Evolutionary conservation across 352 stramenopile species (phyloP).

Genomic region (Nothophytophthora sp.): DNA sequence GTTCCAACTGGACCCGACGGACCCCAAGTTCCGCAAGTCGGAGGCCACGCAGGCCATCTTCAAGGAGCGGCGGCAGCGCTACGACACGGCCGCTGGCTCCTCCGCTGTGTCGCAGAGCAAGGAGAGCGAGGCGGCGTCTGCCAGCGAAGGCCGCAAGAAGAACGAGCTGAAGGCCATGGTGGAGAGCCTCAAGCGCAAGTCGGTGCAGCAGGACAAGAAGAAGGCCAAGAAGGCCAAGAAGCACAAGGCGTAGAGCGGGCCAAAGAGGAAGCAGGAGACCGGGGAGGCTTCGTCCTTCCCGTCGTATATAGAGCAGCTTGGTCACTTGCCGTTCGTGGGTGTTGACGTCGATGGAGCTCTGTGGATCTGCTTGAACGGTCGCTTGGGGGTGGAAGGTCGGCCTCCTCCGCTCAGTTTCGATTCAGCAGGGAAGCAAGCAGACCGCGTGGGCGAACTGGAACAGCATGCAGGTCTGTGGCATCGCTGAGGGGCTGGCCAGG

Average conservation of each 20-base stretch:
- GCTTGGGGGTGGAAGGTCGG: too few relatives aligned
- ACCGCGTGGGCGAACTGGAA: neutral
- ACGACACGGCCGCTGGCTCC: conserved; percentile 30
- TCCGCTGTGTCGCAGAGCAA: neutral
- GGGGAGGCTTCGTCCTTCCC: neutral
- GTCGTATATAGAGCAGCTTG: conserved; percentile 16
- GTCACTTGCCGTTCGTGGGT: conserved; percentile 10
- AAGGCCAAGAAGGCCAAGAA: conserved; percentile 65
- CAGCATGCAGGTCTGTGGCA: conserved; percentile 19
- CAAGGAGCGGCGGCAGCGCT: conserved; percentile 70
- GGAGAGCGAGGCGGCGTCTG: conserved; percentile 9
- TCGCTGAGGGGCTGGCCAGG: too few relatives aligned
- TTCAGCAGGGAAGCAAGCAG: neutral
- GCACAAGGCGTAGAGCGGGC: conserved; percentile 29
- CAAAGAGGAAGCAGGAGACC: neutral
- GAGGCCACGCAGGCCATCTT: conserved; percentile 82
- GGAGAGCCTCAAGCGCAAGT: conserved; percentile 85
- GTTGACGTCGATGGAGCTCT: too few relatives aligned
- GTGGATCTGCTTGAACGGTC: too few relatives aligned
- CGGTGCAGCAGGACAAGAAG: conserved; percentile 35
- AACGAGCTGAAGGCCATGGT: conserved; percentile 69
- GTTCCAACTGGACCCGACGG: conserved; percentile 84
- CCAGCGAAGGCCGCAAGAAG: conserved; percentile 21
- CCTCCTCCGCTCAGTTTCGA: conserved; percentile 1
- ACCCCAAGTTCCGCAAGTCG: conserved; percentile 85